A percentile compares a stretch with the other conserved stretches of the same genome.
phyloP scores from a whole-genome alignment of 1,284 basidiomycete species.

The Ustilago loliicola region DNA sequence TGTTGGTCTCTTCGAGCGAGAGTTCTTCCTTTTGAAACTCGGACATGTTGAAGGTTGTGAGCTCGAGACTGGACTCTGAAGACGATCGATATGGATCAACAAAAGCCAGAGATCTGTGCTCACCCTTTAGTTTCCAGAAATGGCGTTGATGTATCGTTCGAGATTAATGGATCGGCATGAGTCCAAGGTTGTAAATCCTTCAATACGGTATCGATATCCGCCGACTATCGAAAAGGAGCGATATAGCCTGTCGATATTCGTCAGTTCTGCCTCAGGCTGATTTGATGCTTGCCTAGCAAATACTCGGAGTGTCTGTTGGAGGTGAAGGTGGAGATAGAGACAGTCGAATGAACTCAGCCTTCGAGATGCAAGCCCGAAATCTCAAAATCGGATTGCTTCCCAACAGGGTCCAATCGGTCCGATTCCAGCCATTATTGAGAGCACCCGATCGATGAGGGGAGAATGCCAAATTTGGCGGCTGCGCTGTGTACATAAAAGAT shows the following conservation, averaged over 20 bases:
- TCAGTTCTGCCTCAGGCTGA: too few species aligned
- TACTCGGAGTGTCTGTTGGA: background rate
- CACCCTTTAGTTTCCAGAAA: constrained; percentile 25
- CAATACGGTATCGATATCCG: background rate
- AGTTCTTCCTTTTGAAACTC: constrained; percentile 78
- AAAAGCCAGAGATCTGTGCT: constrained; percentile 24
- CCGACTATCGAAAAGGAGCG: too few species aligned
- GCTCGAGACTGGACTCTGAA: constrained; percentile 23
- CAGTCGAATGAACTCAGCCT: background rate
- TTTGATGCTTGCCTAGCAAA: background rate
- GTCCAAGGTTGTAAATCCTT: background rate
- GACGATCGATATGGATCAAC: constrained; percentile 3
- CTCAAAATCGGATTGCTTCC: background rate
- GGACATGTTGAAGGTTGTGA: constrained; percentile 56
- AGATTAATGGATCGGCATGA: background rate
- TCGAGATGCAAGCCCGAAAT: background rate
- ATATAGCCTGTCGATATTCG: too few species aligned
- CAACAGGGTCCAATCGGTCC: constrained; percentile 8
- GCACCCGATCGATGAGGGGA: constrained; percentile 10
- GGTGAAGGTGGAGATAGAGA: background rate
- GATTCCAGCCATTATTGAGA: background rate
- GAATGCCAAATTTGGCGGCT: constrained; percentile 1
- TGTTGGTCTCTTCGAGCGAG: constrained; percentile 97
- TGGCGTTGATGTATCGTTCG: background rate
- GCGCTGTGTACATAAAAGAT: background rate